A percentile compares a stretch with the other conserved stretches of the same genome.
phyloP scores from a whole-genome alignment of 805 yeast genomes.

The Wickerhamiella brachini region DNA sequence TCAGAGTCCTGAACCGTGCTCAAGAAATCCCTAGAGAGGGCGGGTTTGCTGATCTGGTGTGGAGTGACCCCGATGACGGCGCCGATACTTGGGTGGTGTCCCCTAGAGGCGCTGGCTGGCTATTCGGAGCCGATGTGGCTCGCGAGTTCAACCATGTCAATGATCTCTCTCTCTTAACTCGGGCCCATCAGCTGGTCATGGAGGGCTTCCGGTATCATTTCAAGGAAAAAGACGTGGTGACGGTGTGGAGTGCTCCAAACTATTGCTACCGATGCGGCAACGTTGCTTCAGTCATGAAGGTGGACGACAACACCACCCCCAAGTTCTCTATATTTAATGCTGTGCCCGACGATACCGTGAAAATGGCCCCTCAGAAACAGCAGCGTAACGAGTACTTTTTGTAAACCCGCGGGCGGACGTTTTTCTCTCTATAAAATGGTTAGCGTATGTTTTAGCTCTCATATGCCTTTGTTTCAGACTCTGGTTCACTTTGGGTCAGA shows the following conservation, averaged over 20 bases:
- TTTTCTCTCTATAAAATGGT: neutral
- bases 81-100: conserved; percentile 97
- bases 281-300: conserved; percentile 96
- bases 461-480: too few species aligned
- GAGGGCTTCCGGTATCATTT: conserved; percentile 96
- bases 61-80: conserved; percentile 92
- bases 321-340: conserved; percentile 90
- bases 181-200: conserved; percentile 98
- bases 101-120: conserved; percentile 98
- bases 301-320: conserved; percentile 75
- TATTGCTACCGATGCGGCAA: conserved; percentile 96
- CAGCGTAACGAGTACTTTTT: conserved; percentile 28
- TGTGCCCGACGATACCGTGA: conserved; percentile 52
- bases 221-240: conserved; percentile 89
- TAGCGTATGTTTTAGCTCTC: neutral
- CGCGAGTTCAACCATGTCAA: conserved; percentile 93
- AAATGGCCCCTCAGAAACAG: conserved; percentile 25
- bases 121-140: conserved; percentile 87
- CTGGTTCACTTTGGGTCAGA: too few species aligned
- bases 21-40: conserved; percentile 99
- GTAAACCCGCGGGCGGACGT: conserved; percentile 10
- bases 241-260: conserved; percentile 97
- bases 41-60: conserved; percentile 91
- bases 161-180: conserved; percentile 72
- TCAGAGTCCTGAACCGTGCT: conserved; percentile 84